These are phyloP conservation scores for Gastrolobium bilobum DNA, from an alignment of 306 rosid species.

Conservation along the genomic window DNA sequence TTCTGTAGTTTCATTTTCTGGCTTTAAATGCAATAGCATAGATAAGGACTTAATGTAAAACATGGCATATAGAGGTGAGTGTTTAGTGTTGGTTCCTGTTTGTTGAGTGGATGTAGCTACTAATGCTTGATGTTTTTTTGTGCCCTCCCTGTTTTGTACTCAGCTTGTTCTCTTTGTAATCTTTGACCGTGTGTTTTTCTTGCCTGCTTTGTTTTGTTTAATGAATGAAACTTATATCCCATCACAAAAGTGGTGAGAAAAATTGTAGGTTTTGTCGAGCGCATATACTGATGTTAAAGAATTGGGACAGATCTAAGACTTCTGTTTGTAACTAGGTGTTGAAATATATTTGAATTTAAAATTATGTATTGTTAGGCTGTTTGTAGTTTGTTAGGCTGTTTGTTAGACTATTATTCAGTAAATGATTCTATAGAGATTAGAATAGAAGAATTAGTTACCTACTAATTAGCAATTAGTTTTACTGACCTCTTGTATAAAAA, in stretches of 20 bases:
- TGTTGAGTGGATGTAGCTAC: neutral
- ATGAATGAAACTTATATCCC: constrained; percentile 13
- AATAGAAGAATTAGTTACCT: no score
- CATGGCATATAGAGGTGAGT: neutral
- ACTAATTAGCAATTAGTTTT: no score
- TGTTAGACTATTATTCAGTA: no score
- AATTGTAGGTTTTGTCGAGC: constrained; percentile 17
- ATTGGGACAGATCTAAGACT: neutral
- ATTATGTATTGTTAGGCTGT: no score
- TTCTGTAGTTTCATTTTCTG: neutral
- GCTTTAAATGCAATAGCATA: constrained; percentile 33
- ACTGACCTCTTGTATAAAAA: no score
- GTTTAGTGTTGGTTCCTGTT: no score
- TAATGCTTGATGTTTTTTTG: neutral
- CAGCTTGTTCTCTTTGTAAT: constrained; percentile 26
- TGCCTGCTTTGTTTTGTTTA: constrained; percentile 5
- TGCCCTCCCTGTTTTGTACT: constrained; percentile 15
- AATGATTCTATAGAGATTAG: no score
- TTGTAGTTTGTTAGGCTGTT: no score
- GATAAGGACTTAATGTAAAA: neutral
- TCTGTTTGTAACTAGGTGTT: neutral
- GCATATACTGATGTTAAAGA: neutral
- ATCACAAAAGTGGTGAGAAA: neutral
- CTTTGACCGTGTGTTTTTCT: neutral
- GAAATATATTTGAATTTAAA: no score